phyloP scores from a whole-genome alignment of 257 asterid species.

The Solanum sitiens region DNA sequence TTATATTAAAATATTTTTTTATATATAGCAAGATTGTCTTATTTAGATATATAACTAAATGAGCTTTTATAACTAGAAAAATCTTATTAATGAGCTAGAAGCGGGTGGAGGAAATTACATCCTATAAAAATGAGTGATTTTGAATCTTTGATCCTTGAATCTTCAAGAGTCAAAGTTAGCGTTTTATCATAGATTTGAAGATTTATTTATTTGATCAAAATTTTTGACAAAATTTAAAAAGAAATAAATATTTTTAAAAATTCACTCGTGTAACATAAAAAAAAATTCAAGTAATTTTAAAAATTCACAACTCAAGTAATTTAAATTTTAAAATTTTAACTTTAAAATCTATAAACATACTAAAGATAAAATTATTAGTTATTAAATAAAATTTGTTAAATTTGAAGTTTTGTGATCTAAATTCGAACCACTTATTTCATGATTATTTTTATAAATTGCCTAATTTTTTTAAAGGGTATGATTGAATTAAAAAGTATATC shows the following conservation, averaged over 20 bases:
- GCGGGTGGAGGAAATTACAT: neutral
- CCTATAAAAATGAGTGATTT: neutral
- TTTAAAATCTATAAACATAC: neutral
- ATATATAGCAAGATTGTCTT: neutral
- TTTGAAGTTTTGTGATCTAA: neutral
- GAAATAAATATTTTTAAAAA: no score
- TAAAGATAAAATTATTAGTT: neutral
- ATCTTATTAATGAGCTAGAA: neutral
- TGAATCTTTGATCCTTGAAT: fast-evolving
- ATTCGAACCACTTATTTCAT: neutral
- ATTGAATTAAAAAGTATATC: neutral
- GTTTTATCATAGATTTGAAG: neutral
- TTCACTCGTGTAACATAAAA: neutral
- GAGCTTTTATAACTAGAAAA: neutral
- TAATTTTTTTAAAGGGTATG: neutral
- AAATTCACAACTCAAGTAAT: neutral
- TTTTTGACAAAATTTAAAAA: neutral
- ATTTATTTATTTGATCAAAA: neutral
- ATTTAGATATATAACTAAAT: neutral
- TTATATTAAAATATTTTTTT: neutral
- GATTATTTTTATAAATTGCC: neutral
- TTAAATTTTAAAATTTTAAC: neutral
- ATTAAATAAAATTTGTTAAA: neutral
- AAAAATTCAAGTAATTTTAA: neutral
- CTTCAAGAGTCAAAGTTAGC: neutral